Percentiles rank a stretch among this genome's conserved stretches.
These are phyloP conservation scores for Lizonia empirigonia DNA, from an alignment of 2,329 filamentous ascomycete species.

Conservation along the genomic window DNA sequence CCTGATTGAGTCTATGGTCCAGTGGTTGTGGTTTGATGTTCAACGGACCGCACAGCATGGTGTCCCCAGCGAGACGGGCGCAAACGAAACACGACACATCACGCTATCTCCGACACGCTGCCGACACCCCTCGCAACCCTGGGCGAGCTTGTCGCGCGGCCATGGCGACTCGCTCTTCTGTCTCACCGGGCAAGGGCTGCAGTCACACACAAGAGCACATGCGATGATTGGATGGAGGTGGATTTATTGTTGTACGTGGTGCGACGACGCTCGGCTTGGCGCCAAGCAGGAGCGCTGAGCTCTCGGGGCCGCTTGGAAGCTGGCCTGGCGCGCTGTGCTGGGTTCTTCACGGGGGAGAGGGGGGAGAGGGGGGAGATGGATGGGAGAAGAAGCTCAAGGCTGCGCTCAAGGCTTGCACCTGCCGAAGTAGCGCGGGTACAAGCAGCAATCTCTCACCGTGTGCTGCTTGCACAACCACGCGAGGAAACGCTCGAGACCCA, in stretches of 20 bases:
- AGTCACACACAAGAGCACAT: neutral
- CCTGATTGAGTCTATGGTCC: neutral
- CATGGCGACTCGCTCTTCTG: neutral
- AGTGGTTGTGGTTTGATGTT: neutral
- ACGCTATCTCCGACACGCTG: slow-evolving; percentile 23
- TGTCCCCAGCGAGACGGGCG: neutral
- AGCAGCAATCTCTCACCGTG: slow-evolving; percentile 70
- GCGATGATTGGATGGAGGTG: slow-evolving; percentile 19
- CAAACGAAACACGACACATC: neutral
- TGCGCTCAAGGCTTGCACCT: slow-evolving; percentile 72
- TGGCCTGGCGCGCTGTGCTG: no score
- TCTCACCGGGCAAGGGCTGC: neutral
- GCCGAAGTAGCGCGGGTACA: slow-evolving; percentile 82
- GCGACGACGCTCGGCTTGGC: slow-evolving; percentile 4
- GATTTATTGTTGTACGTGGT: slow-evolving; percentile 19
- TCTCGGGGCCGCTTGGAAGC: no score
- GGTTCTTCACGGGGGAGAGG: neutral
- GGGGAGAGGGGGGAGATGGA: neutral
- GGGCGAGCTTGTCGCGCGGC: neutral
- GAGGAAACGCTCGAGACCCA: slow-evolving; percentile 84
- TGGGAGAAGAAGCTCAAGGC: neutral
- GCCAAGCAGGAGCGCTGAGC: neutral
- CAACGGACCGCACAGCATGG: neutral
- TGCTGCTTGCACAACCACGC: slow-evolving; percentile 71
- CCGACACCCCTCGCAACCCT: slow-evolving; percentile 13